A percentile compares a stretch with the other conserved stretches of the same genome.
phyloP scores from a whole-genome alignment of 148 eudicot species.

The Rhododendron mucronatum region DNA sequence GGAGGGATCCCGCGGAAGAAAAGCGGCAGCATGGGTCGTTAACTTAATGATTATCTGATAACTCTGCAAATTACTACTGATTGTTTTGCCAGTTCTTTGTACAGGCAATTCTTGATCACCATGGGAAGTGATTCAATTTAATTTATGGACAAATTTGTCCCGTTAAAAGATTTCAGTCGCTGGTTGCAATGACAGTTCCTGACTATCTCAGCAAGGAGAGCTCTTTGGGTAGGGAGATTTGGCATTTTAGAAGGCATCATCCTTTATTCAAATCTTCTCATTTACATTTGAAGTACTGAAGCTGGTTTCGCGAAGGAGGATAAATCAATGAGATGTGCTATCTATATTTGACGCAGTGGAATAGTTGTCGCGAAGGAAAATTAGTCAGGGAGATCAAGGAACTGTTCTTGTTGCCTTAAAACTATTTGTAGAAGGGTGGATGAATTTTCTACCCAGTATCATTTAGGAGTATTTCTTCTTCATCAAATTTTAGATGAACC shows the following conservation, averaged over 20 bases:
- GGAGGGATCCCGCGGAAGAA: neutral
- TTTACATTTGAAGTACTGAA: neutral
- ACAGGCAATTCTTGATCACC: conserved; percentile 24
- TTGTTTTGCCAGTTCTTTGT: conserved; percentile 19
- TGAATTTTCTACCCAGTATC: conserved; percentile 4
- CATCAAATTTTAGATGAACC: neutral
- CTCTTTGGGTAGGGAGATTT: conserved; percentile 1
- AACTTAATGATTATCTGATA: neutral
- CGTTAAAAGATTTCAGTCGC: conserved; percentile 8
- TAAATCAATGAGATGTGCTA: neutral
- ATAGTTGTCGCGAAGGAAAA: neutral
- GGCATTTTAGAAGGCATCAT: conserved; percentile 12
- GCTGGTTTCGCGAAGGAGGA: conserved; percentile 4
- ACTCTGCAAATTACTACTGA: conserved; percentile 5
- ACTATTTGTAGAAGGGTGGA: conserved; percentile 4
- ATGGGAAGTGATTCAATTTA: conserved; percentile 15
- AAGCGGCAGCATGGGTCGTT: conserved; percentile 6
- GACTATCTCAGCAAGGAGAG: neutral
- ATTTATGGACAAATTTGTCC: conserved; percentile 8
- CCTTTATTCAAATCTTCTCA: neutral
- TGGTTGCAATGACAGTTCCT: conserved; percentile 7
- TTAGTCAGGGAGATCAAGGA: conserved; percentile 8
- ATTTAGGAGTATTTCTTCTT: neutral
- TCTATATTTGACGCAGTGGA: neutral
- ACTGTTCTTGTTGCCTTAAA: neutral